Evolutionary conservation across 257 asterid species (phyloP).

Genomic region (Eustoma russellianum): DNA sequence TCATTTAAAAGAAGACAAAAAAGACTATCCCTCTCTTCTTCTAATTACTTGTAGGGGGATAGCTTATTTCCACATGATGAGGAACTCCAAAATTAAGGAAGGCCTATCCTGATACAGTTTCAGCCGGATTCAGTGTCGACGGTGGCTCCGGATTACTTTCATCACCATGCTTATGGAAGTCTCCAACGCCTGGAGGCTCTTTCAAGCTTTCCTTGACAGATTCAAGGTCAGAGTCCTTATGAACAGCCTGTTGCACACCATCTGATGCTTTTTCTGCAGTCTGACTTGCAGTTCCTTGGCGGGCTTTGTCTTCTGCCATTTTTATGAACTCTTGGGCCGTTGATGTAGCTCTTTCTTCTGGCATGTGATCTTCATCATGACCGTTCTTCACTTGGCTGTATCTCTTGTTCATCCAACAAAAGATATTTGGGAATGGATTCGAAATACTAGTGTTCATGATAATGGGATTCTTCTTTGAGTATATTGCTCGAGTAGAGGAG

Average conservation of each 20-base stretch:
- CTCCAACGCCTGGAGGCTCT: background rate
- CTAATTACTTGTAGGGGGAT: too few relatives aligned
- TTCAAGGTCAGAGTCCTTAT: background rate
- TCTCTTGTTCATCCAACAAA: background rate
- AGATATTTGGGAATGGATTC: too few relatives aligned
- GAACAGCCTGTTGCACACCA: background rate
- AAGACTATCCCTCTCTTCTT: too few relatives aligned
- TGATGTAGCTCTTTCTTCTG: constrained; percentile 5
- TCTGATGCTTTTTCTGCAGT: background rate
- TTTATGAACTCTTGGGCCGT: background rate
- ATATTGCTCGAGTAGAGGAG: background rate
- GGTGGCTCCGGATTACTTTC: background rate
- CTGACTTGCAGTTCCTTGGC: background rate
- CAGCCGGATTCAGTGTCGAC: background rate
- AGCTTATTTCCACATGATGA: too few relatives aligned
- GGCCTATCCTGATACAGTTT: too few relatives aligned
- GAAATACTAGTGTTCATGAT: background rate
- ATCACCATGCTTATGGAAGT: background rate
- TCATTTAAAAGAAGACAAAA: too few relatives aligned
- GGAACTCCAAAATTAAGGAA: too few relatives aligned
- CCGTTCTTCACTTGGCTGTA: constrained; percentile 1
- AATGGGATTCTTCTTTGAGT: background rate
- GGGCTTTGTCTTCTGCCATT: constrained; percentile 2
- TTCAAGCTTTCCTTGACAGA: background rate
- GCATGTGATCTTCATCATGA: background rate